Base-by-base conservation (phyloP, 768 basidiomycete genomes). In the Pleurotus giganteus region DNA sequence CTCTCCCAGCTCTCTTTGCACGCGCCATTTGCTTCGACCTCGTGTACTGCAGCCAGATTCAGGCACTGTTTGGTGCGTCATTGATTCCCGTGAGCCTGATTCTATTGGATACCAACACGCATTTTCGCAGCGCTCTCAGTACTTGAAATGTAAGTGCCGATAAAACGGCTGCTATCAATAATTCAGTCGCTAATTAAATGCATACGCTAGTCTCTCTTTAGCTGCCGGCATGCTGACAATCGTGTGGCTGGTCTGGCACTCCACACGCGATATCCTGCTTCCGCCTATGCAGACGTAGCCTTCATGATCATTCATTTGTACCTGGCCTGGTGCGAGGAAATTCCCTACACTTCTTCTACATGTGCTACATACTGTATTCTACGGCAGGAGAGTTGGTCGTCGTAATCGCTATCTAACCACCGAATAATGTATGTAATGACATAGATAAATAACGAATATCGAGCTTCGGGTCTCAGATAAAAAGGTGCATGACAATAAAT, bases 11-110 rank as follows among this genome's bases (percentile, higher is more conserved):
- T 8, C 56, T 83, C 39, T 69, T 82, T 46, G 65, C 70, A 53
- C 65, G 62, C 26, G 67, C 66, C 28, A 68, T 65, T 15, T 86
- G 85, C 60, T 70, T 62, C 7, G 61, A 60, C 7, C 60, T 79
- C 11, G 74, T 79, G 23, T 83, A 85, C 64, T 86, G 85, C 57
- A 69, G 68, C 28, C 85, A 86, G 56, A 72, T 86, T 52, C 77
- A 77, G 34, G 69, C 75, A 4, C 61, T 85, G 6, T 83, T 82
- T 50, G 81, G 83, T 83, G 51, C 55, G 77, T 54, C 11, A 19
- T 31, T 15, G 29, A 28, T 23, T 28, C 11, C 31, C 17, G 34
- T 21, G 31, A 37, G 24, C 12, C 11, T 27, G 26, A 3, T 50
- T 63, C 43, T 65, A 4, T 13, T 43, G 8, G 11, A 15, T 39